Conservation (phyloP, 176 grass and related monocot genomes). For the Triticum urartu region DNA sequence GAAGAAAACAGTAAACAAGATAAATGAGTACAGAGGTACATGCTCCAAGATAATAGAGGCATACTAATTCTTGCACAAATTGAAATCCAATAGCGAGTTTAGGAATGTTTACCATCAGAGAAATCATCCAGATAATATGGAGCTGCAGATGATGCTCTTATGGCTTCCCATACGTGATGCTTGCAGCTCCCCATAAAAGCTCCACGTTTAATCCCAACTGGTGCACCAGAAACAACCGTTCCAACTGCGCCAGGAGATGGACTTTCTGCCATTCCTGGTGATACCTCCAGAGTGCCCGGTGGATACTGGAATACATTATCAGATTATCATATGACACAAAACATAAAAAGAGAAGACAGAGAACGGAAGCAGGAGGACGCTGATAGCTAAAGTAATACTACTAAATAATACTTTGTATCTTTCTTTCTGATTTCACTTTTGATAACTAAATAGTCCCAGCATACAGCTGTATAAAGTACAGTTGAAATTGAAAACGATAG, state of each 20-base stretch:
- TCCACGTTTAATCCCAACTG: conserved; percentile 69
- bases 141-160: conserved; percentile 98
- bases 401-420: not conserved
- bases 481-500: conserved; percentile 24
- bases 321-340: not conserved
- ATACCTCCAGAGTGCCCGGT: conserved; percentile 74
- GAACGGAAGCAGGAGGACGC: not conserved
- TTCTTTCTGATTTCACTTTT: conserved; percentile 15
- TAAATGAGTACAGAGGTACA: conserved; percentile 15
- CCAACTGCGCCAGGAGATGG: conserved; percentile 48
- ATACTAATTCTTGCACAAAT: conserved; percentile 10
- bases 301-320: conserved; percentile 72
- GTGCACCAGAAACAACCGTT: conserved; percentile 56
- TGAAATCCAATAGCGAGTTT: not conserved
- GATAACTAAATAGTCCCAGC: not conserved
- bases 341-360: conserved; percentile 11
- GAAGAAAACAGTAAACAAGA: conserved; percentile 18
- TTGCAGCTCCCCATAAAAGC: conserved; percentile 99
- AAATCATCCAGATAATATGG: conserved; percentile 99
- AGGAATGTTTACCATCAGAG: conserved; percentile 72
- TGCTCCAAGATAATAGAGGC: conserved; percentile 15
- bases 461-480: conserved; percentile 21
- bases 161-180: conserved; percentile 87
- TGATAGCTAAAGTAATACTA: conserved; percentile 11
- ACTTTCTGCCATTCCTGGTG: conserved; percentile 64